Evolutionary conservation across 306 rosid genomes (phyloP), one percentile per base, ranked within the genome.

Genomic region (Citrullus mucosospermus): DNA sequence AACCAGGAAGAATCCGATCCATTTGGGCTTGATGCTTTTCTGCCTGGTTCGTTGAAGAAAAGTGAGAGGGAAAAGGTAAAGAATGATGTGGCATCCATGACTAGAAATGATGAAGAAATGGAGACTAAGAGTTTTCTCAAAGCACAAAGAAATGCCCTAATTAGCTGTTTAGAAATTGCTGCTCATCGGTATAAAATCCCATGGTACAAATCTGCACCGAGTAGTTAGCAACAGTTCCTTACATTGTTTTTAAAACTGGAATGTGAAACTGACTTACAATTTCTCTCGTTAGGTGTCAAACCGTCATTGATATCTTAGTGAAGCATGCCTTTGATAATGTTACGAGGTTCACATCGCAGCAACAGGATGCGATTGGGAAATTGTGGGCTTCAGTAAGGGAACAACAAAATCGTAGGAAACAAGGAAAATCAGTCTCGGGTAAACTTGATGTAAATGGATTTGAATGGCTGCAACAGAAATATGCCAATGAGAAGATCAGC

Each of bases 351-450:
- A 92, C 99, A 5, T 85, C 87, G 36, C 84, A 65, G 78, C 99
- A 92, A 78, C 90, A 97, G 81, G 88, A 85, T 66, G 99, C 99
- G 9, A 86, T 92, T 4, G 87, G 39, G 85, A 92, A 87, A 82
- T 86, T 95, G 72, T 91, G 99, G 99, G 93, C 91, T 62, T 95
- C 97, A 7, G 87, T 95, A 56, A 81, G 89, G 82, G 97, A 95
- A 80, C 97, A 95, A 66, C 97, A 86, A 60, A 78, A 82, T 75
- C 89, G 87, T 36, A 71, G 97, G 82, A 92, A 87, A 87, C 97
- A 92, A 79, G 97, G 99, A 82, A 92, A 88, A 82, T 88, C 99
- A 8, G 89, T 89, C n/a, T 87, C 82, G 36, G 99, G 97, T 73
- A 92, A 95, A 79, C 96, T 95, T 44, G 99, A 95, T 50, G 93